Conservation (phyloP, 345 rosid species). For the Citrus maxima region DNA sequence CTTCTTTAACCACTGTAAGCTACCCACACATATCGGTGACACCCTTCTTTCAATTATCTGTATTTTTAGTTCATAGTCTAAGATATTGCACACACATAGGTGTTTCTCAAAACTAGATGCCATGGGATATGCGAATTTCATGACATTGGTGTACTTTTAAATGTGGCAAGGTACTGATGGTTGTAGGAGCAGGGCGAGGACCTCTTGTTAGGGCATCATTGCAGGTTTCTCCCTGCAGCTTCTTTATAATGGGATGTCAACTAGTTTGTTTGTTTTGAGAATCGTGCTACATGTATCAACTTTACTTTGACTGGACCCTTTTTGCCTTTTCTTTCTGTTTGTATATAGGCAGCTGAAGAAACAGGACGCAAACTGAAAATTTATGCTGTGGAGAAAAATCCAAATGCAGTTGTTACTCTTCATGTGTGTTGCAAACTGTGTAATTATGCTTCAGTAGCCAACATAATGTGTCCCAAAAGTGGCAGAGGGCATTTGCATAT, state of each 20-base stretch:
- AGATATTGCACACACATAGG: background rate
- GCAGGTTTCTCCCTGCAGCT: constrained; percentile 53
- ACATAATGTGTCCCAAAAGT: background rate
- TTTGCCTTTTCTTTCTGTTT: constrained; percentile 13
- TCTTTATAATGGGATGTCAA: constrained; percentile 15
- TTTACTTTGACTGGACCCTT: constrained; percentile 11
- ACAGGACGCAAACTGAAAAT: constrained; percentile 80
- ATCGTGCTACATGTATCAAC: constrained; percentile 9
- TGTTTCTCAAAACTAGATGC: constrained; percentile 4
- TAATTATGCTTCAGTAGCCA: background rate
- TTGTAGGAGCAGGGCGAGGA: constrained; percentile 99
- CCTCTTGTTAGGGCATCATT: constrained; percentile 97
- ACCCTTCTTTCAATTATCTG: background rate
- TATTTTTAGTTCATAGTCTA: background rate
- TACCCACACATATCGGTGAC: constrained; percentile 1
- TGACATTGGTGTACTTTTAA: constrained; percentile 4
- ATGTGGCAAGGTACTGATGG: constrained; percentile 80
- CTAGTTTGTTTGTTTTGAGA: constrained; percentile 2
- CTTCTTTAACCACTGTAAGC: constrained; percentile 62
- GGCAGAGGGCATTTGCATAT: constrained; percentile 3
- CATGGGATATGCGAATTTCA: background rate
- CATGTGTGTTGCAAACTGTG: constrained; percentile 57
- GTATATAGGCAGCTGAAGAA: constrained; percentile 89
- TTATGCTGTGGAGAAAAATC: constrained; percentile 97
- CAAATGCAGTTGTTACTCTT: constrained; percentile 97